Conservation (phyloP, 148 eudicot species). For the Pouteria glomerata region DNA sequence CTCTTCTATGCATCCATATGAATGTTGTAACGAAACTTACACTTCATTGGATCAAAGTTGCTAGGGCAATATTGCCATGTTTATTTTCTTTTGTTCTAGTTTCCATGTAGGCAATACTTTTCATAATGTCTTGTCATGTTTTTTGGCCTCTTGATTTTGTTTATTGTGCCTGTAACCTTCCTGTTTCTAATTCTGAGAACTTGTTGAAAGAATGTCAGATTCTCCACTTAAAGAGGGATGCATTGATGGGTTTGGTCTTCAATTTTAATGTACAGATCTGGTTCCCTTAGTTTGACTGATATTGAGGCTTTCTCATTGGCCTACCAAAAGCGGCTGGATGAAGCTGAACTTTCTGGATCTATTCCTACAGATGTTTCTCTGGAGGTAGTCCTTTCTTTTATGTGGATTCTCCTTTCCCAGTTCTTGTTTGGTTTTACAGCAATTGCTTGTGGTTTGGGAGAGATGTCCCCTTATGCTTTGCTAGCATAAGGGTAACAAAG, state of each 20-base stretch:
- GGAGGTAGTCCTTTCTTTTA: slow-evolving; percentile 45
- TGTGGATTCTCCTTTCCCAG: neutral
- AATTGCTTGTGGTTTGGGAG: slow-evolving; percentile 2
- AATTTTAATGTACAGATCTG: slow-evolving; percentile 47
- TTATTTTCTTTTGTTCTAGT: neutral
- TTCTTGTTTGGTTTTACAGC: neutral
- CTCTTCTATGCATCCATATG: neutral
- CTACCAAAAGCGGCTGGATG: slow-evolving; percentile 56
- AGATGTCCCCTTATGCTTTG: neutral
- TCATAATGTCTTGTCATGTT: neutral
- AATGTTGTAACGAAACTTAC: neutral
- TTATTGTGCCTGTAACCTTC: neutral
- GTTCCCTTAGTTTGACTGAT: slow-evolving; percentile 72
- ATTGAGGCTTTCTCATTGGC: slow-evolving; percentile 71
- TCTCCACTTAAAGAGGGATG: neutral
- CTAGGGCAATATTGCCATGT: neutral
- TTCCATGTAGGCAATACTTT: neutral
- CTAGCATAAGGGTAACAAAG: neutral
- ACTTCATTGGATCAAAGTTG: neutral
- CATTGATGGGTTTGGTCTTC: slow-evolving; percentile 6
- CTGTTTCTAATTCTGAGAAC: neutral
- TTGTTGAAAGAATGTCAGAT: neutral
- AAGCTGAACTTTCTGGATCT: slow-evolving; percentile 63
- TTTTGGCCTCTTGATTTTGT: neutral
- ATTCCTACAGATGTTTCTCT: slow-evolving; percentile 56